Evolutionary conservation across 2,329 filamentous ascomycete species (phyloP), one percentile per base, ranked within the genome.

Genomic region (Lachnellula willkommii): DNA sequence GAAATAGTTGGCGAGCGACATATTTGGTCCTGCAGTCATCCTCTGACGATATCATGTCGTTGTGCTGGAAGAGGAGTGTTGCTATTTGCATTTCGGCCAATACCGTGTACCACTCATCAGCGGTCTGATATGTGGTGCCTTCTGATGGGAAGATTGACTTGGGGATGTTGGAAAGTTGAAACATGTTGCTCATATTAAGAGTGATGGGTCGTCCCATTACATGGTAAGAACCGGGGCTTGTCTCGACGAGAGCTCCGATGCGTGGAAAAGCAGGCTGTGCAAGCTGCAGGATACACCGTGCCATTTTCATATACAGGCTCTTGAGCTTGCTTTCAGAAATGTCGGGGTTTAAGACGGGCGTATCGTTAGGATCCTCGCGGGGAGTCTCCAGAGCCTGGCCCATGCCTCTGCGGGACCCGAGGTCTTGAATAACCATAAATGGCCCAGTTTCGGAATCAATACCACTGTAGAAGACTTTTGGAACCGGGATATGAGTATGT

Each of bases 11-110:
- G 7, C 72, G 72, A 5, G 72, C 69, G 4, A 75, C 66, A 50
- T 74, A 75, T 56, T 76, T 76, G 17, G 70, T 72, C 3, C 71
- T 68, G 43, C 69, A 72, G 54, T 77, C 74, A 17, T 72, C 70
- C 26, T 70, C 72, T 1, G 66, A 65, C 0, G 55, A 52, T 2
- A 75, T 60, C 0, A 69, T 59, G 37, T 74, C 68, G 55, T 76
- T 75, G 48, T 68, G 70, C 57, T 77, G 73, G 53, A 73, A 73
- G 7, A 66, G 51, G 2, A 75, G 54, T 43, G 76, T 73, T 20
- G 62, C 63, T 5, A 78, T 62, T 45, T 79, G 71, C 24, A 52
- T 61, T 42, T 61, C 51, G n/a, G 60, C 60, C 17, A 61, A 40
- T n/a, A 50, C 45, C 4, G 28, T 17, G n/a, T 59, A 59, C 54